These are phyloP conservation scores for Metahyphopichia silvanorum DNA, from an alignment of 805 yeast species.

Conservation along the genomic window DNA sequence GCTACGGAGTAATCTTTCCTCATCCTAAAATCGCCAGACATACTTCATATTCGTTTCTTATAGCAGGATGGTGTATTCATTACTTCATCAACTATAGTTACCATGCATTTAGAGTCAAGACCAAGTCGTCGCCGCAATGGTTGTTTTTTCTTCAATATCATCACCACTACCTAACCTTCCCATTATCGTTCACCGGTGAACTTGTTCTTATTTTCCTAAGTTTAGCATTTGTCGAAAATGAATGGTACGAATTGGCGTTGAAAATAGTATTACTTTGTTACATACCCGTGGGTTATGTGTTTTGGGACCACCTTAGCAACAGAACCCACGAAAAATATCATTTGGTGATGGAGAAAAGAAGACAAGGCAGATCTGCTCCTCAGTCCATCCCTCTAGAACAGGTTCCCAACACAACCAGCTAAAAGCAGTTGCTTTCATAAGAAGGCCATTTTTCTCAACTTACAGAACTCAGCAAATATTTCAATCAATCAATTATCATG, in stretches of 20 bases:
- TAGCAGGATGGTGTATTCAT: slow-evolving; percentile 33
- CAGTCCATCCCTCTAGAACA: no score
- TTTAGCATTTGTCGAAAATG: slow-evolving; percentile 25
- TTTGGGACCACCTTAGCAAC: slow-evolving; percentile 27
- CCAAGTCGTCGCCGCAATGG: slow-evolving; percentile 31
- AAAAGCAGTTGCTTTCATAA: no score
- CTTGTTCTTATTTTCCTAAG: slow-evolving; percentile 33
- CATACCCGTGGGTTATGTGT: slow-evolving; percentile 33
- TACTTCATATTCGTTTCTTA: slow-evolving; percentile 36
- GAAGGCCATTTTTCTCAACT: no score
- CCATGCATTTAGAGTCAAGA: slow-evolving; percentile 32
- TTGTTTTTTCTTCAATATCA: slow-evolving; percentile 36
- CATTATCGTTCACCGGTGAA: slow-evolving; percentile 30
- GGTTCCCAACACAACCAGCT: background rate
- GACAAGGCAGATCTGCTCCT: slow-evolving; percentile 6
- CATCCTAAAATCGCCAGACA: slow-evolving; percentile 42
- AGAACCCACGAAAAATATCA: slow-evolving; percentile 18
- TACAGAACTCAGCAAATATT: no score
- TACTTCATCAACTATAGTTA: slow-evolving; percentile 31
- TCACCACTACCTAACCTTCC: slow-evolving; percentile 32
- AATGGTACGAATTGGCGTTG: slow-evolving; percentile 20
- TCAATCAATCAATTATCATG: no score
- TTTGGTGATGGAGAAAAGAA: slow-evolving; percentile 17
- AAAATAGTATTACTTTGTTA: slow-evolving; percentile 27
- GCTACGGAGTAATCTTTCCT: slow-evolving; percentile 40